These are phyloP conservation scores for Entomortierella parvispora DNA, from an alignment of 192 early-diverging fungal genomes.

Conservation along the genomic window DNA sequence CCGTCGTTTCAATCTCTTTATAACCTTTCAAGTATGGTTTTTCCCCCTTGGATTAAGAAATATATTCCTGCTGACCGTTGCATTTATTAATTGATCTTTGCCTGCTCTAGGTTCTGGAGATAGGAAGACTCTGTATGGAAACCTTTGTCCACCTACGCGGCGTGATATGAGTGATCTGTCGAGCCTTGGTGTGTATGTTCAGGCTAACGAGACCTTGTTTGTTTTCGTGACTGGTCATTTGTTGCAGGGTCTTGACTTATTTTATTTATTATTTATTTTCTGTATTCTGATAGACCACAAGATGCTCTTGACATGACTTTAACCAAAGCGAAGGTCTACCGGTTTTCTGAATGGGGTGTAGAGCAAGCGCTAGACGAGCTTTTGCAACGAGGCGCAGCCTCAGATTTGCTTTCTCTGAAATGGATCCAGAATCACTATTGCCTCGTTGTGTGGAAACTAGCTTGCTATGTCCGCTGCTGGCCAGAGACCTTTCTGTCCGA, in stretches of 20 bases:
- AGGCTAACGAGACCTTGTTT: no score
- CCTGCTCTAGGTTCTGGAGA: no score
- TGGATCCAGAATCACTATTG: conserved; percentile 78
- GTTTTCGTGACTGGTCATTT: no score
- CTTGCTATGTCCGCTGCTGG: conserved; percentile 65
- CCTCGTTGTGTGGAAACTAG: conserved; percentile 80
- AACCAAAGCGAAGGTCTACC: conserved; percentile 26
- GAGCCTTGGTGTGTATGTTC: conserved; percentile 26
- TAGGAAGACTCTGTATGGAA: no score
- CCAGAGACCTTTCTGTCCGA: conserved; percentile 38
- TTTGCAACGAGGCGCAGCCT: conserved; percentile 51
- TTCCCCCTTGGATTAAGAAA: no score
- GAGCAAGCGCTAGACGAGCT: conserved; percentile 56
- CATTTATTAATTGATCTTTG: no score
- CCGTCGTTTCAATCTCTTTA: no score
- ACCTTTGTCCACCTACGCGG: no score
- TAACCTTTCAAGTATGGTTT: no score
- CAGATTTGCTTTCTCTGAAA: conserved; percentile 26
- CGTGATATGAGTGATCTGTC: no score
- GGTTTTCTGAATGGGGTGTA: conserved; percentile 59
- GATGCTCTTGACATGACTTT: conserved; percentile 45
- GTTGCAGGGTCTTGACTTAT: no score
- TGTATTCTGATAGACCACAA: conserved; percentile 16
- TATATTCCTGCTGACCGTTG: no score
- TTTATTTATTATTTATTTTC: background rate